phyloP scores from a whole-genome alignment of 805 yeast species.

The Candida boidinii region DNA sequence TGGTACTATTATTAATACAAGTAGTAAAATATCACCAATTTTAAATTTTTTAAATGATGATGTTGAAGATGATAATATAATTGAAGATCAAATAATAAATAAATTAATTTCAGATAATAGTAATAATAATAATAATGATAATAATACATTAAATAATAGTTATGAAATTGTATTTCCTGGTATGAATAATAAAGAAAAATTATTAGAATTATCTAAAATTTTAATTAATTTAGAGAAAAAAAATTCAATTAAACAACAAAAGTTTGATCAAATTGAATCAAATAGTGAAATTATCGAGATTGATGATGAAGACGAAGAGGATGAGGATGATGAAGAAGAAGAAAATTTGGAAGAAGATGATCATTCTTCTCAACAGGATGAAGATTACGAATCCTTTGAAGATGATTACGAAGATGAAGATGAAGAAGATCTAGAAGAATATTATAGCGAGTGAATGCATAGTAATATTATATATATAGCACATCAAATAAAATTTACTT shows the following conservation, averaged over 20 bases:
- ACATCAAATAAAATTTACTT: too few species aligned
- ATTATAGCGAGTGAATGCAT: too few species aligned
- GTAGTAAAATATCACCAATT: conserved; percentile 48
- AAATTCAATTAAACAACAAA: conserved; percentile 1
- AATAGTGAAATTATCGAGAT: conserved; percentile 3
- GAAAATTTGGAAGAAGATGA: conserved; percentile 7
- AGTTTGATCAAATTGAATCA: not conserved
- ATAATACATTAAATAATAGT: conserved; percentile 11
- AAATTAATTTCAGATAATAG: conserved; percentile 26
- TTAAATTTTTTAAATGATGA: conserved; percentile 61
- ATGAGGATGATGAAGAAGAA: conserved; percentile 8
- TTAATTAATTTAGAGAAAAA: not conserved
- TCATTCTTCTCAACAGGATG: not conserved
- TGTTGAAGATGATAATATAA: conserved; percentile 49
- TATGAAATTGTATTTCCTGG: conserved; percentile 15
- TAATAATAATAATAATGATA: conserved; percentile 5
- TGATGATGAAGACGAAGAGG: conserved; percentile 4
- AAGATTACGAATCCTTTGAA: not conserved
- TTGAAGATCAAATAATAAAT: conserved; percentile 48
- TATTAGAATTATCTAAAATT: not conserved
- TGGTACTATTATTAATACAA: conserved; percentile 20
- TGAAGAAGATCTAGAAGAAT: too few species aligned
- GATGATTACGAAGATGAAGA: too few species aligned
- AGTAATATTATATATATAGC: too few species aligned
- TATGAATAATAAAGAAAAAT: not conserved